A percentile compares a stretch with the other conserved stretches of the same genome.
phyloP scores from a whole-genome alignment of 2,329 filamentous ascomycete species.

The Colletotrichum sojae region DNA sequence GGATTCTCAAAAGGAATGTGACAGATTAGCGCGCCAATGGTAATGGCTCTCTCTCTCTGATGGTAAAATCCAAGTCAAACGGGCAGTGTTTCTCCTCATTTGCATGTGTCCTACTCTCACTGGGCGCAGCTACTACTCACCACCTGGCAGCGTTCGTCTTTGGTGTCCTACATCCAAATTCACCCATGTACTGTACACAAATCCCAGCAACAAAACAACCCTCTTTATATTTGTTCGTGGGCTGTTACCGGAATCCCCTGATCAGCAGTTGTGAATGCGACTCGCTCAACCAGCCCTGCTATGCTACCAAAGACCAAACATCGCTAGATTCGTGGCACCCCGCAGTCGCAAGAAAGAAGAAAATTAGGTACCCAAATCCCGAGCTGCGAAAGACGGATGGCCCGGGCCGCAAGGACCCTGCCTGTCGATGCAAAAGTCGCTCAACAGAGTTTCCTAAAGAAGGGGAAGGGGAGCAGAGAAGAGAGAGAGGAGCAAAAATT shows the following conservation, averaged over 20 bases:
- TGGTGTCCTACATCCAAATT: conserved; percentile 25
- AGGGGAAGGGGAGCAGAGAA: conserved; percentile 3
- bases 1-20: conserved; percentile 34
- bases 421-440: conserved; percentile 21
- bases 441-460: conserved; percentile 36
- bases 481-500: conserved; percentile 31
- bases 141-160: conserved; percentile 10
- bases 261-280: conserved; percentile 31
- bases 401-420: conserved; percentile 11
- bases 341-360: conserved; percentile 27
- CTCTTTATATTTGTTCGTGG: conserved; percentile 33
- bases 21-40: conserved; percentile 18
- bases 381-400: conserved; percentile 12
- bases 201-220: conserved; percentile 16
- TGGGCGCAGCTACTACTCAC: conserved; percentile 1
- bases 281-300: conserved; percentile 27
- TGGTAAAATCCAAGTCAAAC: neutral
- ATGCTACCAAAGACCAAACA: conserved; percentile 41
- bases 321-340: conserved; percentile 39
- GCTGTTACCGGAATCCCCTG: conserved; percentile 14
- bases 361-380: conserved; percentile 37
- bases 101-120: conserved; percentile 10
- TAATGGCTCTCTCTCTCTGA: conserved; percentile 27
- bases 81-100: conserved; percentile 13
- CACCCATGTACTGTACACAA: conserved; percentile 34